Conservation (phyloP, 805 yeast species). For the Ogataea ganodermae region DNA sequence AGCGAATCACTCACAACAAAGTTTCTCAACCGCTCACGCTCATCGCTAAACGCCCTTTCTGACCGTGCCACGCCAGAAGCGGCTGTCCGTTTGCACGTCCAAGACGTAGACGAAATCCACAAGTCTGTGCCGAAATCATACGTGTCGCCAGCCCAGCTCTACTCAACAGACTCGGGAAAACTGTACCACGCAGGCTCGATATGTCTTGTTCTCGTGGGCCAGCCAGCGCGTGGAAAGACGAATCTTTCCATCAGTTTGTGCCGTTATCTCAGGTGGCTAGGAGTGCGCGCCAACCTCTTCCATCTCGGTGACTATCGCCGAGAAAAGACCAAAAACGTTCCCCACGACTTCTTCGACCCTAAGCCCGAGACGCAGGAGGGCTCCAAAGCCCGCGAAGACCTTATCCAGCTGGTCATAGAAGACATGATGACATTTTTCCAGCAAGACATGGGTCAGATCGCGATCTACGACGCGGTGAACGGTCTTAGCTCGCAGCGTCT, state of each 20-base stretch:
- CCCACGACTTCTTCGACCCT: constrained; percentile 70
- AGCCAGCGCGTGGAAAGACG: constrained; percentile 96
- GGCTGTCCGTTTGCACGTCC: background rate
- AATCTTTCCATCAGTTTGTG: constrained; percentile 89
- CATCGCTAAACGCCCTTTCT: background rate
- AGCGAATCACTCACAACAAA: constrained; percentile 19
- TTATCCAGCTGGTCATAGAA: constrained; percentile 61
- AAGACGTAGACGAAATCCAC: constrained; percentile 65
- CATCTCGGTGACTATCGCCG: constrained; percentile 93
- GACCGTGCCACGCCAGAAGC: background rate
- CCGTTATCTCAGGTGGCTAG: constrained; percentile 92
- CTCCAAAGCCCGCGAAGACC: constrained; percentile 52
- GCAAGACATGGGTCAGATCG: constrained; percentile 86
- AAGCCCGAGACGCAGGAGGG: constrained; percentile 49
- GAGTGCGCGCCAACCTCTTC: constrained; percentile 88
- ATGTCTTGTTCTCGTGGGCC: constrained; percentile 83
- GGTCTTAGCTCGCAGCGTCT: constrained; percentile 71
- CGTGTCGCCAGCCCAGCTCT: constrained; percentile 88
- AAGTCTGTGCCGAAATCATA: constrained; percentile 58
- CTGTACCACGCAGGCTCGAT: constrained; percentile 95
- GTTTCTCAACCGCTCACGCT: constrained; percentile 11
- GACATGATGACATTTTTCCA: constrained; percentile 75
- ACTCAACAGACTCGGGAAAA: constrained; percentile 89
- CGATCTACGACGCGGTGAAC: constrained; percentile 94
- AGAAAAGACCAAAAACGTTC: constrained; percentile 49